Conservation (phyloP, 2,329 filamentous ascomycete species). For the Raffaelea deltoideospora region DNA sequence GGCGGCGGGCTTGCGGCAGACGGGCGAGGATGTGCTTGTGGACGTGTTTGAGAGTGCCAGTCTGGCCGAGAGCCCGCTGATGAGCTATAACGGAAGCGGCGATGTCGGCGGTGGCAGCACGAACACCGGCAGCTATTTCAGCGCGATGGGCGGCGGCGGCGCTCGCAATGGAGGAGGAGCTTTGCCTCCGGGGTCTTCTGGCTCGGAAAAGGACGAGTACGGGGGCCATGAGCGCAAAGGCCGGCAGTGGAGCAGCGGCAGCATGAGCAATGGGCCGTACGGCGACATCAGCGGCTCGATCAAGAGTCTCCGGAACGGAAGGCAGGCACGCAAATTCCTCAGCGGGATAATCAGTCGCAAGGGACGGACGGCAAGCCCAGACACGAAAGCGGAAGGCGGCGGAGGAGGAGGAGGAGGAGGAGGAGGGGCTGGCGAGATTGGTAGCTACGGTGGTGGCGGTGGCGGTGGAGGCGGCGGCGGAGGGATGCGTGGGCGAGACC, state of each 20-base stretch:
- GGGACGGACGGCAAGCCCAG: slow-evolving; percentile 14
- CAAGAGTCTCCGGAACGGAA: slow-evolving; percentile 21
- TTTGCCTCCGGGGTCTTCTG: no score
- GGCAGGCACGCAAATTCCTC: slow-evolving; percentile 25
- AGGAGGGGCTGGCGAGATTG: not conserved
- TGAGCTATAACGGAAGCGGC: not conserved
- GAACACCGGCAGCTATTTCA: slow-evolving; percentile 10
- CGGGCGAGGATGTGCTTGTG: slow-evolving; percentile 18
- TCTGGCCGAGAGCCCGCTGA: slow-evolving; percentile 17
- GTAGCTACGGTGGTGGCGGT: no score
- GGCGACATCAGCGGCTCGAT: slow-evolving; percentile 19
- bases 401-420: not conserved
- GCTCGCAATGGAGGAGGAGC: no score
- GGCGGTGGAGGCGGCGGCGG: no score
- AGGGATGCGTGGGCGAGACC: no score
- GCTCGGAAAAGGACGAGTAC: not conserved
- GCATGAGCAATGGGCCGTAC: slow-evolving; percentile 11
- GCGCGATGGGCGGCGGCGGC: slow-evolving; percentile 29
- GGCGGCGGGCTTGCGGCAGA: slow-evolving; percentile 5
- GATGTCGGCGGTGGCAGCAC: slow-evolving; percentile 1
- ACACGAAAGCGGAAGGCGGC: slow-evolving; percentile 4
- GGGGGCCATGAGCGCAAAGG: slow-evolving; percentile 9
- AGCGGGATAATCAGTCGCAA: slow-evolving; percentile 24
- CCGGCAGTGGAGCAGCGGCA: slow-evolving; percentile 11
- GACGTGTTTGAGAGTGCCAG: slow-evolving; percentile 32